These are phyloP conservation scores for Endoconidiophora polonica DNA, from an alignment of 2,329 filamentous ascomycete species.

Conservation along the genomic window DNA sequence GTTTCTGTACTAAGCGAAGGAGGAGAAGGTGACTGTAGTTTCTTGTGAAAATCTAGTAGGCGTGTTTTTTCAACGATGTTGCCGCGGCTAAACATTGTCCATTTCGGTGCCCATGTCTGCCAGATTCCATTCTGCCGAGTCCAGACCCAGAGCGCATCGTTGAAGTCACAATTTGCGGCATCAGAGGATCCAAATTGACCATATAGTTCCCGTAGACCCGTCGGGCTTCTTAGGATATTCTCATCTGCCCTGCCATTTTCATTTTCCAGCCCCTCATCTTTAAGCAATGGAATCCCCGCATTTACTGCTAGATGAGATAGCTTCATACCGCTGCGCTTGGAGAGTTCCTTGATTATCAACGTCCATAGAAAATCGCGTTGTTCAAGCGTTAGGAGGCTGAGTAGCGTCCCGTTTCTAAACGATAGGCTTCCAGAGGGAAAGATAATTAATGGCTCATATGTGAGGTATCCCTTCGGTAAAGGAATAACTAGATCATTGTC, in stretches of 20 bases:
- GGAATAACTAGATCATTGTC: neutral
- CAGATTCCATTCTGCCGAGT: constrained; percentile 62
- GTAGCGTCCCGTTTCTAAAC: constrained; percentile 24
- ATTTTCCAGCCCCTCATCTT: constrained; percentile 2
- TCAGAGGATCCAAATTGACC: constrained; percentile 54
- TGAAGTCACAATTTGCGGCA: constrained; percentile 34
- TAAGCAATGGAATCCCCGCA: constrained; percentile 38
- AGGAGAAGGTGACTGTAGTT: neutral
- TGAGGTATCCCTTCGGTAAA: constrained; percentile 29
- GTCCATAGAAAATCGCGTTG: constrained; percentile 28
- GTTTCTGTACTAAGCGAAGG: neutral
- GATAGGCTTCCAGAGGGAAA: constrained; percentile 42
- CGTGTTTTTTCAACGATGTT: constrained; percentile 81
- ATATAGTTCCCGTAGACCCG: constrained; percentile 49
- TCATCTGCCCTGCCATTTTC: constrained; percentile 21
- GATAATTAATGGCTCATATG: constrained; percentile 44
- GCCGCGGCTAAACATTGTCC: constrained; percentile 88
- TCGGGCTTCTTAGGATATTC: constrained; percentile 61
- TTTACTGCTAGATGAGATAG: constrained; percentile 45
- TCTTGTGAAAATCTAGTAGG: constrained; percentile 37
- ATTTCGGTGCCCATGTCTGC: constrained; percentile 75
- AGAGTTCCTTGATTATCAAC: constrained; percentile 30
- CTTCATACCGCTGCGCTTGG: constrained; percentile 22
- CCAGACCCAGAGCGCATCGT: constrained; percentile 58
- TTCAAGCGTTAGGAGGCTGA: constrained; percentile 18